Evolutionary conservation across 179 eudicot species (phyloP).

Genomic region (Spergularia azorica): DNA sequence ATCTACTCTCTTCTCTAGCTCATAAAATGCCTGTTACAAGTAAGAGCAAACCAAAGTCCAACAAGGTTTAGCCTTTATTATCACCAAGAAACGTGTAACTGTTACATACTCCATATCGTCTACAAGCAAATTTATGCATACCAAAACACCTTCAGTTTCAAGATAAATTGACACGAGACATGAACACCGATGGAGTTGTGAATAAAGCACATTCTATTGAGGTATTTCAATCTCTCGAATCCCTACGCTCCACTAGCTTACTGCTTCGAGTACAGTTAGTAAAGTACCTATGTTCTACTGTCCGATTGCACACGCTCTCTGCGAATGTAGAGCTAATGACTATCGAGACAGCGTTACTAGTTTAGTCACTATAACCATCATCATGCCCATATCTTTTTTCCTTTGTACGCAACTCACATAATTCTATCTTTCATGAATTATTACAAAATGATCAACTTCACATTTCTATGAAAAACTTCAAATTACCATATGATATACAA

Average conservation of each 20-base stretch:
- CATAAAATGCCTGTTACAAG: slow-evolving; percentile 45
- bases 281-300: neutral
- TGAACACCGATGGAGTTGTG: neutral
- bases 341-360: neutral
- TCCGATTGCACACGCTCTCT: neutral
- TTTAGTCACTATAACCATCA: neutral
- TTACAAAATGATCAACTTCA: neutral
- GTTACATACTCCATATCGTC: neutral
- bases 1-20: slow-evolving; percentile 71
- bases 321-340: neutral
- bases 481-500: neutral
- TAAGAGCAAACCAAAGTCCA: slow-evolving; percentile 1
- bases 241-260: too few relatives aligned
- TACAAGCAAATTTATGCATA: too few relatives aligned
- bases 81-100: too few relatives aligned
- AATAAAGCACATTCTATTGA: too few relatives aligned
- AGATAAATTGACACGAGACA: neutral
- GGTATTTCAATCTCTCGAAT: too few relatives aligned
- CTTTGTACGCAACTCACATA: neutral
- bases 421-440: neutral
- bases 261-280: neutral
- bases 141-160: neutral
- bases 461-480: too few relatives aligned
- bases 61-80: neutral
- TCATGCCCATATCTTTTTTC: neutral